Evolutionary conservation across 768 basidiomycete genomes (phyloP).

Genomic region (Amyloporia xantha): DNA sequence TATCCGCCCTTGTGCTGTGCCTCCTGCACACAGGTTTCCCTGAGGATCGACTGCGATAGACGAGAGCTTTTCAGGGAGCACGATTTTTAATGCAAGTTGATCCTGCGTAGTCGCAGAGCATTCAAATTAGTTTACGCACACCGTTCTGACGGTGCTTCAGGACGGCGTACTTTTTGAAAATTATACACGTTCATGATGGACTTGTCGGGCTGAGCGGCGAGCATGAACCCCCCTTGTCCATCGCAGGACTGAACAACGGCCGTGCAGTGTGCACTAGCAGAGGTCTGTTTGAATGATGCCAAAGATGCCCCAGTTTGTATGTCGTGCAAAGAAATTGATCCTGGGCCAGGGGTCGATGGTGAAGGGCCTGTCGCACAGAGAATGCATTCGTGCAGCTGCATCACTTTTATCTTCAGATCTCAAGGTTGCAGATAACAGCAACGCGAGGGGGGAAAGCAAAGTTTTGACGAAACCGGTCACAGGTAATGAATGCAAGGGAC

Average conservation of each 20-base stretch:
- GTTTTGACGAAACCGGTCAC: no score
- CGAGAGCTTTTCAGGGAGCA: constrained; percentile 84
- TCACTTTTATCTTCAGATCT: constrained; percentile 15
- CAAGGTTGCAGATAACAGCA: neutral
- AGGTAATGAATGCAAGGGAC: no score
- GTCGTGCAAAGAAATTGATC: constrained; percentile 73
- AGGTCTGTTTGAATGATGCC: constrained; percentile 87
- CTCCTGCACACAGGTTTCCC: constrained; percentile 80
- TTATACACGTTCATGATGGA: constrained; percentile 84
- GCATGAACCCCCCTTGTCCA: constrained; percentile 76
- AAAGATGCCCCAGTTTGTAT: constrained; percentile 69
- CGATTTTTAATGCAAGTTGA: constrained; percentile 79
- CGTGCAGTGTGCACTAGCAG: constrained; percentile 56
- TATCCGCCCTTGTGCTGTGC: constrained; percentile 81
- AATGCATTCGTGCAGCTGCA: constrained; percentile 66
- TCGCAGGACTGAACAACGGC: constrained; percentile 59
- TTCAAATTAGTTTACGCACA: neutral
- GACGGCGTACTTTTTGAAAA: constrained; percentile 75
- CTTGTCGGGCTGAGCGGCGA: constrained; percentile 85
- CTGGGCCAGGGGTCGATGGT: constrained; percentile 41
- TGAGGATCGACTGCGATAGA: constrained; percentile 69
- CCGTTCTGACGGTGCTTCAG: neutral
- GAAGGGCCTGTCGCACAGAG: constrained; percentile 56
- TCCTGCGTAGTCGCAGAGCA: constrained; percentile 45
- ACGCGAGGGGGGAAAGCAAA: no score